Base-by-base conservation (phyloP, 2,329 filamentous ascomycete genomes). In the Byssochlamys sp. region DNA sequence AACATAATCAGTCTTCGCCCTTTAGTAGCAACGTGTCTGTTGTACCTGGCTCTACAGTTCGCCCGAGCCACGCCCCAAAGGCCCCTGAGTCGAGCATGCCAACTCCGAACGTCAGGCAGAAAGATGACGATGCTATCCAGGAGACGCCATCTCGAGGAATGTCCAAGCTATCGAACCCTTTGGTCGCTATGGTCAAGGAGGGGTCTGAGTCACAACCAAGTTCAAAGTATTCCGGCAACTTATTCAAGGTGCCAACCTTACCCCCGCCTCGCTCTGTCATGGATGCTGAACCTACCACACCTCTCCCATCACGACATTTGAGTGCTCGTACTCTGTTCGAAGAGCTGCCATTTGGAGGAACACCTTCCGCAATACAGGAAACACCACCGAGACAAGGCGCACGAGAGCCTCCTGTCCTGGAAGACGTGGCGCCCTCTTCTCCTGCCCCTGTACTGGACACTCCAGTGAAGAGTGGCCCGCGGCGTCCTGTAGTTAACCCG, bases 131-230 rank as follows among this genome's bases (percentile, higher is more conserved):
- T 9, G 59, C 63, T 9, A 62, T 73, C 27, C 69, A 75, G 52
- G 74, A 76, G 59, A 77, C 75, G 0, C 75, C 75, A 1, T 70
- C 73, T 2, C 69, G 71, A 4, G 71, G 70, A 3, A 58, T 68
- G 10, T 60, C 67, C 2, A 70, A 65, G 53, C 62, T 57, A 0
- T 59, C 61, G 4, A 58, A 63, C 49, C 58, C 62, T 11, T 35
- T 64, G 52, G 58, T 54, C 35, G n/a, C 29, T 14, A 39, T 45
- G 53, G 49, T 35, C 25, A 53, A 60, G 27, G 31, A 59, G 56
- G 33, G 53, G 48, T 33, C 55, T 54, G 56, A 63, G 54, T 57
- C 62, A 39, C 60, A 33, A 28, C 54, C 28, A 26, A 31, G 25
- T 56, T 57, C 48, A 12, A 39, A 45, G 51, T 53, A 14, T 57